Base-by-base conservation (phyloP, 441 rosid species). In the Syzygium malaccense region DNA sequence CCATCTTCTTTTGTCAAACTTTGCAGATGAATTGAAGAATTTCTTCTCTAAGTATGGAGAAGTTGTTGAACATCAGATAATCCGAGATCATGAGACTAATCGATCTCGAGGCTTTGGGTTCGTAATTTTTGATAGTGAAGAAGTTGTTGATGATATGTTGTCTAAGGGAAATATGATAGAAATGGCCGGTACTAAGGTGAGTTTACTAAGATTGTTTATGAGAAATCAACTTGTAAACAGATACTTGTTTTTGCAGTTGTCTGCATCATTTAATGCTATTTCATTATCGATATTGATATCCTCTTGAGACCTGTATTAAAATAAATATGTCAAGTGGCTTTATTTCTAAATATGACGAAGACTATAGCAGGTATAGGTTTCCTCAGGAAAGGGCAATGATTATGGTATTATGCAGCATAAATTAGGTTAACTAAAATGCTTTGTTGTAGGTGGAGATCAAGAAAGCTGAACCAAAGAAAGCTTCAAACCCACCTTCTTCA, bases 371-470 rank as follows among this genome's bases (percentile, higher is more conserved):
- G 94, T 87, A 33, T 92, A 90, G 95, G 86, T 93, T 88, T 58
- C 64, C 90, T 87, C 87, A 64, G 94, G 93, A 88, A 88, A 90
- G 91, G 94, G 89, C 90, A 86, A 57, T 88, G 88, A 45, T 80
- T 87, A 54, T 92, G 94, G 97, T 91, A 92, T 94, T 91, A 87
- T 88, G 91, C 91, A 92, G 92, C 94, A 89, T 90, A 93, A 92
- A 90, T 87, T 96, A 95, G 99, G 98, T 97, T 98, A 93, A 98
- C 94, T 94, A 92, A 97, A 95, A 93, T 98, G 94, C 97, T 98
- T 95, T 96, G 94, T 97, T 98, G 99, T 98, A 98, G 99, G 99
- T 97, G 96, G 99, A 97, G 95, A 94, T 98, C 97, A 98, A 97
- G 98, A 98, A 98, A 95, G 99, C 99, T 79, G 99, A 98, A 97